phyloP scores from a whole-genome alignment of 2,329 filamentous ascomycete species.

The Epichloe sibirici region DNA sequence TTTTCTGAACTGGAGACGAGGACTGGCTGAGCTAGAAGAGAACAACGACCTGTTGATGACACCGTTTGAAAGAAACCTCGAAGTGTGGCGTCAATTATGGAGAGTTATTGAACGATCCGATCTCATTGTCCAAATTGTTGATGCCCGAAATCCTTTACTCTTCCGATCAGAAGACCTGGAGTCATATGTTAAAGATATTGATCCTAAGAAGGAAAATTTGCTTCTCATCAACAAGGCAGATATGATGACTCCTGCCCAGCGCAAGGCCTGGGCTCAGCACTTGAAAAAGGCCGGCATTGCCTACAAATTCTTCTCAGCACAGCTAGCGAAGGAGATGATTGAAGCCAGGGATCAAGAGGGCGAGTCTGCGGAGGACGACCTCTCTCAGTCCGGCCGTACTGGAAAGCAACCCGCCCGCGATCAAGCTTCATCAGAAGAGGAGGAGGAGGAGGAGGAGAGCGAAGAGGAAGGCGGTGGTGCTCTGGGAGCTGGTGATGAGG shows the following conservation, averaged over 20 bases:
- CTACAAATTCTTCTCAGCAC: conserved; percentile 94
- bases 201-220: conserved; percentile 77
- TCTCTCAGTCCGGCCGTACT: conserved; percentile 14
- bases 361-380: conserved; percentile 28
- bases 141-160: conserved; percentile 85
- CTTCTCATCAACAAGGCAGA: conserved; percentile 96
- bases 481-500: conserved; percentile 16
- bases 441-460: conserved; percentile 20
- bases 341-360: conserved; percentile 53
- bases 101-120: conserved; percentile 95
- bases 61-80: conserved; percentile 90
- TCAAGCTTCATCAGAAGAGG: conserved; percentile 11
- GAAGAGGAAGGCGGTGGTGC: conserved; percentile 26
- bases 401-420: conserved; percentile 14
- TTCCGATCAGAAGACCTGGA: conserved; percentile 93
- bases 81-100: conserved; percentile 97
- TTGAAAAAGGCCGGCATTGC: conserved; percentile 70
- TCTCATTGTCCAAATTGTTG: conserved; percentile 93
- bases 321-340: conserved; percentile 78
- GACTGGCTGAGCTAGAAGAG: conserved; percentile 85
- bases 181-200: conserved; percentile 85
- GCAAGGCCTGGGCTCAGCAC: conserved; percentile 74
- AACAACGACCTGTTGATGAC: conserved; percentile 93
- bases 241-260: conserved; percentile 88
- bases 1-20: conserved; percentile 79